These are phyloP conservation scores for Lactarius vividus DNA, from an alignment of 768 basidiomycete genomes.

Conservation along the genomic window DNA sequence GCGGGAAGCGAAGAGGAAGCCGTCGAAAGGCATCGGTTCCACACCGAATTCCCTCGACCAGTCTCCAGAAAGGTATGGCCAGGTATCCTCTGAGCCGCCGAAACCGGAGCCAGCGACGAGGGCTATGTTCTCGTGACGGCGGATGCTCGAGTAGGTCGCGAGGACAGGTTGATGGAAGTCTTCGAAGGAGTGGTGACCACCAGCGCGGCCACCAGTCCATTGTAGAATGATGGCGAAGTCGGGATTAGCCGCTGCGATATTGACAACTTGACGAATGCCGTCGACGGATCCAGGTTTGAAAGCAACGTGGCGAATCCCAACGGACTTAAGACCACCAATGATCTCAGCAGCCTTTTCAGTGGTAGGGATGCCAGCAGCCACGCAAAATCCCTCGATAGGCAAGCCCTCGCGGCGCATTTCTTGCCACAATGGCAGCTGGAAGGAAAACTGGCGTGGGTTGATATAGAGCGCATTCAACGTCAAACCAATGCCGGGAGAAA, in stretches of 20 bases:
- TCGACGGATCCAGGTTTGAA: conserved; percentile 99
- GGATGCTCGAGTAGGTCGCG: conserved; percentile 85
- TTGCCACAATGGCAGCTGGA: conserved; percentile 98
- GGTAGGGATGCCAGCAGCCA: conserved; percentile 95
- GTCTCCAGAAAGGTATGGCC: conserved; percentile 95
- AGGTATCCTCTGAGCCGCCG: conserved; percentile 90
- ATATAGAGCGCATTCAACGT: conserved; percentile 97
- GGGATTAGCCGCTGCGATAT: conserved; percentile 90
- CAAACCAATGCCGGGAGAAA: conserved; percentile 86
- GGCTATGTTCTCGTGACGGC: conserved; percentile 82
- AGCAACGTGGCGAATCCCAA: conserved; percentile 92
- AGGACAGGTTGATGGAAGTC: conserved; percentile 98
- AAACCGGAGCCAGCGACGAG: conserved; percentile 96
- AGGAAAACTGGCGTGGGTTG: conserved; percentile 94
- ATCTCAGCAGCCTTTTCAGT: conserved; percentile 98
- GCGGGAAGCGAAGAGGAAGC: conserved; percentile 92
- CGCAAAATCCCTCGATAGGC: conserved; percentile 98
- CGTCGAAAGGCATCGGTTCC: conserved; percentile 98
- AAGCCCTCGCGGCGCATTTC: conserved; percentile 95
- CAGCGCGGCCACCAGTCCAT: conserved; percentile 99
- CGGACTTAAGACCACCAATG: conserved; percentile 72
- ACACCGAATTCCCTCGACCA: conserved; percentile 84
- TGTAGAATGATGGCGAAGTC: conserved; percentile 97
- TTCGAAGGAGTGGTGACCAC: conserved; percentile 97
- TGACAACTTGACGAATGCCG: conserved; percentile 95